Base-by-base conservation (phyloP, 176 grass and related monocot species). In the Leersia perrieri region DNA sequence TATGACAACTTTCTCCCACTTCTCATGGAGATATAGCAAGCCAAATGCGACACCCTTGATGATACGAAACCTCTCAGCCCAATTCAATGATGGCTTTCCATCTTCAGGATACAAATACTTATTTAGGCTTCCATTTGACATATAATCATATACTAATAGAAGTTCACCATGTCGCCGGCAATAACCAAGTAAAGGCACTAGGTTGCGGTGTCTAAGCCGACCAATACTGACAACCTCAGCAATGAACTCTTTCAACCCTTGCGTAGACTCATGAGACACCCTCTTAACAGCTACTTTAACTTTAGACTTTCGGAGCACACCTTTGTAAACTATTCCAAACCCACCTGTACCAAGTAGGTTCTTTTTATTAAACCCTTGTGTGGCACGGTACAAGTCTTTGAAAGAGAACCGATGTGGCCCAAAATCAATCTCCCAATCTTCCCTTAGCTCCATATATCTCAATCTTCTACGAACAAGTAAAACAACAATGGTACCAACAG, bases 401-500 rank as follows among this genome's bases (percentile, higher is more conserved):
- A 68, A 86, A 0, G 69, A 66, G 70, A 86, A 80, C 0, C 76
- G 76, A 2, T 86, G 84, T 15, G 84, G 84, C 27, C 84, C 76
- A 16, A 74, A 86, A 33, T 80, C 84, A 20, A 60, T 34, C 49
- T 86, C 84, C 84, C 84, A 86, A 60, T 86, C 84, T 74, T 80
- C 76, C 33, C 47, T 36, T 7, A 86, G 33, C 61, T 86, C 84
- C 0, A 16, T 55, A 12, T 80, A 86, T 44, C 70, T 86, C 22
- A 55, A 57, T 44, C 70, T 67, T 26, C 61, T 80, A 26, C 16
- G 53, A 44, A 74, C 34, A 16, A 74, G 9, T 3, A 86, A 5
- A 30, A 67, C 5, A 5, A 67, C 5, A 0, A 42, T 34, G 33
- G 31, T 23, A 31, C 84, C 84, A 31, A 67, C 22, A 10, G 20